Percentiles rank a stretch among this genome's conserved stretches.
Conservation (phyloP, 2,329 filamentous ascomycete genomes). For the Curvularia hawaiiensis region DNA sequence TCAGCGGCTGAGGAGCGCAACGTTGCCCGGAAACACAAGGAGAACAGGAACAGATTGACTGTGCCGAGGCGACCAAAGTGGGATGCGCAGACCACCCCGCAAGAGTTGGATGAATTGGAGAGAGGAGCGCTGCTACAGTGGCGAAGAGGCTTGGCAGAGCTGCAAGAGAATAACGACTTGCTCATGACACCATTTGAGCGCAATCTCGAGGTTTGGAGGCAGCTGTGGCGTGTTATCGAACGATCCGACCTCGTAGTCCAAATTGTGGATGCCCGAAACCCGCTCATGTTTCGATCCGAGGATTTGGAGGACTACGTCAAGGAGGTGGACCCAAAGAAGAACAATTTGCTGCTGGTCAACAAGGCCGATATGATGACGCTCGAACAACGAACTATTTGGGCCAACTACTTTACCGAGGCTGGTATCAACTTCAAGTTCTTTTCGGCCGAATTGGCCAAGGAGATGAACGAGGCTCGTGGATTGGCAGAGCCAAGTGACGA, state of each 20-base stretch:
- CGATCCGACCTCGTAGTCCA: slow-evolving; percentile 94
- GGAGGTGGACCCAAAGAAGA: slow-evolving; percentile 84
- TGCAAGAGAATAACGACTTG: slow-evolving; percentile 92
- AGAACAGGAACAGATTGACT: slow-evolving; percentile 78
- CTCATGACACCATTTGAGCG: slow-evolving; percentile 98
- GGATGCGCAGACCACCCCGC: slow-evolving; percentile 82
- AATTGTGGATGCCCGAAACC: slow-evolving; percentile 97
- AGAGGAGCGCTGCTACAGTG: slow-evolving; percentile 82
- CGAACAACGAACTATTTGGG: slow-evolving; percentile 82
- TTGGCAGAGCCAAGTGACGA: slow-evolving; percentile 58
- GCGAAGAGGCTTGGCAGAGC: slow-evolving; percentile 86
- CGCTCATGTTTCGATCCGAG: slow-evolving; percentile 89
- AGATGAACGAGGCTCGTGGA: slow-evolving; percentile 76
- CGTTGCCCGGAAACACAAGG: slow-evolving; percentile 78
- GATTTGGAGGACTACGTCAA: slow-evolving; percentile 95
- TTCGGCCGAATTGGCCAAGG: slow-evolving; percentile 89
- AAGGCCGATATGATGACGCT: slow-evolving; percentile 99
- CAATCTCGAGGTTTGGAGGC: slow-evolving; percentile 96
- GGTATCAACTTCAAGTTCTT: slow-evolving; percentile 95
- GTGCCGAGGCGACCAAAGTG: slow-evolving; percentile 89
- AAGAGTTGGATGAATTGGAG: slow-evolving; percentile 80
- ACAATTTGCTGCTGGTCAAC: slow-evolving; percentile 92
- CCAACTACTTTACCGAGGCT: slow-evolving; percentile 78
- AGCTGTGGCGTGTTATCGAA: slow-evolving; percentile 98
- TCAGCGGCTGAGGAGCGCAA: slow-evolving; percentile 82